Evolutionary conservation across 331 rosid species (phyloP), one percentile per base, ranked within the genome.

Genomic region (Pyrus hybrid): DNA sequence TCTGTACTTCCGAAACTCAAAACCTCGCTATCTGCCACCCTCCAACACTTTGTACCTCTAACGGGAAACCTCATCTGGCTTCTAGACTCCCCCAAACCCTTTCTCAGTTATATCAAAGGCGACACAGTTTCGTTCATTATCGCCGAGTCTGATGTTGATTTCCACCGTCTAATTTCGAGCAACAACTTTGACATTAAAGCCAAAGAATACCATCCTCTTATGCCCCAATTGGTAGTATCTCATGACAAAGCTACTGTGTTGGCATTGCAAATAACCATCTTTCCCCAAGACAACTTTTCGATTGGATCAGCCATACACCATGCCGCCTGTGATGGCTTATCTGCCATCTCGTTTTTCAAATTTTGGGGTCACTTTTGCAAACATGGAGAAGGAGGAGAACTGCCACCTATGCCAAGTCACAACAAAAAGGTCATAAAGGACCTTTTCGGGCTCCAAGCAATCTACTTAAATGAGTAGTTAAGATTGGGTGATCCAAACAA

Each of bases 1-100:
- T 26, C 72, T 4, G 2, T 86, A 0, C 32, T 89, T 54, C 85
- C 87, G 2, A 78, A 73, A 5, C 89, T 88, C 77, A 79, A 86
- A 76, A 30, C 53, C 29, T 85, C 89, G 6, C 87, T 88, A 68
- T 88, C 93, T 30, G 74, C 57, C 16, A 51, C 87, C 28, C 93
- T 91, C 60, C 76, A 71, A 18, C 85, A 85, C 83, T 91, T 72
- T 20, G 77, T 86, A 2, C 93, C 86, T 70, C 76, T 91, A 8
- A 84, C 90, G 0, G 88, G 91, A 0, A 82, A 65, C 8, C 80
- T 91, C 20, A 13, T 67, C 21, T 88, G 93, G 90, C 90, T 87
- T 5, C 51, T 75, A 1, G 13, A 83, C 13, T 87, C 88, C 2
- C 5, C 49, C 10, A 80, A 45, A 61, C 96, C 93, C 23, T 0